A percentile compares a stretch with the other conserved stretches of the same genome.
These are phyloP conservation scores for Cadophora sp. DNA, from an alignment of 2,329 filamentous ascomycete species.

Conservation along the genomic window DNA sequence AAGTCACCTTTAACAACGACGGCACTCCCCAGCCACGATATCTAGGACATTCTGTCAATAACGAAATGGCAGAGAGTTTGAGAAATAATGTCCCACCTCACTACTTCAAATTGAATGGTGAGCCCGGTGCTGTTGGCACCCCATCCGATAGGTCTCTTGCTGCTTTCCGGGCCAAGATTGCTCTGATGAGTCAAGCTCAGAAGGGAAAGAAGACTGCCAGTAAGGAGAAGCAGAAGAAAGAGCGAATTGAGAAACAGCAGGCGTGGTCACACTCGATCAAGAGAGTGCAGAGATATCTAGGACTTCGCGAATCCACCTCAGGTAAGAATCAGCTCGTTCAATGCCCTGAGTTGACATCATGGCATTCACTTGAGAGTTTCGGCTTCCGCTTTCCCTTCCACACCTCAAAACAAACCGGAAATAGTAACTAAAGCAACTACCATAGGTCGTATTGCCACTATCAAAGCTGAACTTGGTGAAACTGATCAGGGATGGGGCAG, in stretches of 20 bases:
- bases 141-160: conserved; percentile 49
- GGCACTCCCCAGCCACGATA: conserved; percentile 71
- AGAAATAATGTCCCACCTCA: conserved; percentile 44
- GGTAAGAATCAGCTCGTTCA: conserved; percentile 35
- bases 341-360: neutral
- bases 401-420: neutral
- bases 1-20: conserved; percentile 65
- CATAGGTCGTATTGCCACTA: conserved; percentile 25
- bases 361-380: neutral
- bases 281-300: conserved; percentile 73
- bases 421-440: neutral
- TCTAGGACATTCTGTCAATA: conserved; percentile 62
- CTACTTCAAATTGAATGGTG: conserved; percentile 38
- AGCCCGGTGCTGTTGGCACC: conserved; percentile 39
- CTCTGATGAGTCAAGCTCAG: conserved; percentile 55
- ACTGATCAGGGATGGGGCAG: conserved; percentile 39
- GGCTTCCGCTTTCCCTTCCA: neutral
- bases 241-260: conserved; percentile 57
- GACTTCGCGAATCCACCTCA: conserved; percentile 55
- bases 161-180: conserved; percentile 61
- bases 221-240: conserved; percentile 56
- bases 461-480: conserved; percentile 35
- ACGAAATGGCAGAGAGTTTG: conserved; percentile 43
- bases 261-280: conserved; percentile 63
- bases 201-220: conserved; percentile 54